These are phyloP conservation scores for Rhodomyrtus psidioides DNA, from an alignment of 441 rosid species.

Conservation along the genomic window DNA sequence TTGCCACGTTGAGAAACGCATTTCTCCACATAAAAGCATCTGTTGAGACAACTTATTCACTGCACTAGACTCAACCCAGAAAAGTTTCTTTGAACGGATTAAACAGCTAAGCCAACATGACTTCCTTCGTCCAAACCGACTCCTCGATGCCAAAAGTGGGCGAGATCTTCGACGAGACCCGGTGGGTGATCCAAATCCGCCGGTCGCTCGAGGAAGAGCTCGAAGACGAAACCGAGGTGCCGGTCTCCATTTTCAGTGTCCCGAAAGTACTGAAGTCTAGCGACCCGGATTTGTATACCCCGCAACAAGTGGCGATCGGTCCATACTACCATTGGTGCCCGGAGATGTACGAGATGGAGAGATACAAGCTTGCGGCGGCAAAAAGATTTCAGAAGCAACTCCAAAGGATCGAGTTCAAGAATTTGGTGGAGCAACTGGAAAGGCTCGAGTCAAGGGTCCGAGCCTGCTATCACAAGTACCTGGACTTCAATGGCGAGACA, in stretches of 20 bases:
- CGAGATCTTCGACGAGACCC: conserved; percentile 38
- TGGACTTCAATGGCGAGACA: conserved; percentile 37
- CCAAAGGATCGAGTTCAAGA: conserved; percentile 18
- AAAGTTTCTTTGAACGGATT: neutral
- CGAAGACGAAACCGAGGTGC: conserved; percentile 26
- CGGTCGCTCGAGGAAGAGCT: conserved; percentile 37
- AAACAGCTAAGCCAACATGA: neutral
- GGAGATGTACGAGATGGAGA: conserved; percentile 63
- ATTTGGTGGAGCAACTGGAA: conserved; percentile 33
- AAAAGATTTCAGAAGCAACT: conserved; percentile 30
- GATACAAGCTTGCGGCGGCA: conserved; percentile 47
- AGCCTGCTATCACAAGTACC: conserved; percentile 49
- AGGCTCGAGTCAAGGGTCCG: conserved; percentile 29
- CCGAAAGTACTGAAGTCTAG: conserved; percentile 35
- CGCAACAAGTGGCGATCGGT: conserved; percentile 62
- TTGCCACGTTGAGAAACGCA: neutral
- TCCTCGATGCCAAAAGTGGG: neutral
- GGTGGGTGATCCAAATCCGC: conserved; percentile 48
- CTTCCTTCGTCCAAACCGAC: neutral
- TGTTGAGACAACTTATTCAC: neutral
- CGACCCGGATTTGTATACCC: conserved; percentile 51
- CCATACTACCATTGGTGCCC: conserved; percentile 59
- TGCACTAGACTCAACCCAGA: neutral
- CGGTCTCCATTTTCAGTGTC: conserved; percentile 50
- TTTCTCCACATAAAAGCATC: neutral